Percentiles rank a stretch among this genome's conserved stretches.
phyloP scores from a whole-genome alignment of 805 yeast species.

The Ogataea allantospora region DNA sequence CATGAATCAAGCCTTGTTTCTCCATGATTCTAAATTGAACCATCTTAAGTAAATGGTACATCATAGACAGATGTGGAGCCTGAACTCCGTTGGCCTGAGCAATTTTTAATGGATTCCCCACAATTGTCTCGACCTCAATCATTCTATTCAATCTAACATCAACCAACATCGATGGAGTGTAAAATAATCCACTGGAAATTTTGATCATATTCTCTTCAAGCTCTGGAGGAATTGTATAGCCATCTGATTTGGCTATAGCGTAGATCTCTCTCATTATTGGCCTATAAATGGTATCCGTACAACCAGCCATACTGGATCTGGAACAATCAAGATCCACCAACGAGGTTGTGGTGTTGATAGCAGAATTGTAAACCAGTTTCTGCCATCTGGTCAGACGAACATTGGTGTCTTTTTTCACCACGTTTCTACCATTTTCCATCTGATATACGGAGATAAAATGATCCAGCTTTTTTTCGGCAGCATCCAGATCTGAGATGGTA shows the following conservation, averaged over 20 bases:
- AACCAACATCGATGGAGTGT: conserved; percentile 47
- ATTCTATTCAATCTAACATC: conserved; percentile 38
- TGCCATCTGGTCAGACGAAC: conserved; percentile 40
- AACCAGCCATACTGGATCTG: conserved; percentile 29
- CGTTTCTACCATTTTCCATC: conserved; percentile 23
- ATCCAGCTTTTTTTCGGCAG: conserved; percentile 24
- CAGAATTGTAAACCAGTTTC: conserved; percentile 44
- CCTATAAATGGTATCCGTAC: conserved; percentile 24
- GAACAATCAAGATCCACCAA: conserved; percentile 37
- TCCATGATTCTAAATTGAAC: conserved; percentile 63
- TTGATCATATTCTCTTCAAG: conserved; percentile 35
- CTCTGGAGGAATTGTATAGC: conserved; percentile 36
- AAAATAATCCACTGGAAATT: conserved; percentile 38
- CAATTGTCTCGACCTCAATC: conserved; percentile 42
- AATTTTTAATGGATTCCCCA: conserved; percentile 38
- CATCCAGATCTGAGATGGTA: conserved; percentile 20
- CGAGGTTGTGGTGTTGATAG: conserved; percentile 42
- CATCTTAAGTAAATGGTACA: conserved; percentile 57
- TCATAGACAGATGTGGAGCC: conserved; percentile 55
- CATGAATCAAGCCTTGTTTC: conserved; percentile 40
- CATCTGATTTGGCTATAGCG: conserved; percentile 46
- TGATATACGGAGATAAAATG: conserved; percentile 31
- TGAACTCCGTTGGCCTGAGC: conserved; percentile 39
- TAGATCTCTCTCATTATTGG: conserved; percentile 46
- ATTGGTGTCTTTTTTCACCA: conserved; percentile 29